A percentile compares a stretch with the other conserved stretches of the same genome.
Evolutionary conservation across 495 filamentous ascomycete genomes (phyloP).

Genomic region (Xylaria bambusicola): DNA sequence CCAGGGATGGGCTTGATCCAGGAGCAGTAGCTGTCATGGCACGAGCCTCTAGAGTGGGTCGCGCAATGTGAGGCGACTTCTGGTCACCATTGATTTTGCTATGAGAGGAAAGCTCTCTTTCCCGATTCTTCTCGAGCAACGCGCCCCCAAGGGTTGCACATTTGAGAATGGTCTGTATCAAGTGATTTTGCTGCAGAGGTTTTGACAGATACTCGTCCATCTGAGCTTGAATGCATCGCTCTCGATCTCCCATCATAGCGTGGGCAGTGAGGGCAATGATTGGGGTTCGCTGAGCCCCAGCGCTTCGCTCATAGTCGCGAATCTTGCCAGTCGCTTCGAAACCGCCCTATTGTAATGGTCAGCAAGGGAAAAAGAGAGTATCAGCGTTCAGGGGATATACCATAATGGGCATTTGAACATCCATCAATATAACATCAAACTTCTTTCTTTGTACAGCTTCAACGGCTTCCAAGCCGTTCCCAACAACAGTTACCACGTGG

Average conservation of each 20-base stretch:
- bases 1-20: slow-evolving; percentile 61
- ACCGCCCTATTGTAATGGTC: slow-evolving; percentile 64
- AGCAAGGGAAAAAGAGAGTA: slow-evolving; percentile 25
- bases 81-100: slow-evolving; percentile 28
- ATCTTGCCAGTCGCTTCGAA: slow-evolving; percentile 98
- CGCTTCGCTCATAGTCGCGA: slow-evolving; percentile 84
- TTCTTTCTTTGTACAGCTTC: slow-evolving; percentile 85
- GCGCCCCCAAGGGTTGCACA: slow-evolving; percentile 90
- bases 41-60: slow-evolving; percentile 46
- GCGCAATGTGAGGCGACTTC: slow-evolving; percentile 26
- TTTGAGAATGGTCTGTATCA: slow-evolving; percentile 98
- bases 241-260: slow-evolving; percentile 97
- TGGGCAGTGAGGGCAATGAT: slow-evolving; percentile 98
- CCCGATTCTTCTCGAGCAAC: slow-evolving; percentile 68
- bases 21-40: slow-evolving; percentile 66
- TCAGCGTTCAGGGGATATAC: slow-evolving; percentile 41
- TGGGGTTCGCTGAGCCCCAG: slow-evolving; percentile 77
- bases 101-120: slow-evolving; percentile 46
- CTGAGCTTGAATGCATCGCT: slow-evolving; percentile 97
- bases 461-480: slow-evolving; percentile 90
- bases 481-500: slow-evolving; percentile 93
- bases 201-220: slow-evolving; percentile 99
- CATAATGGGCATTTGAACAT: slow-evolving; percentile 99
- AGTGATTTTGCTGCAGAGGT: slow-evolving; percentile 94
- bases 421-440: slow-evolving; percentile 98